Base-by-base conservation (phyloP, 2,329 filamentous ascomycete species). In the Colletotrichum lini region DNA sequence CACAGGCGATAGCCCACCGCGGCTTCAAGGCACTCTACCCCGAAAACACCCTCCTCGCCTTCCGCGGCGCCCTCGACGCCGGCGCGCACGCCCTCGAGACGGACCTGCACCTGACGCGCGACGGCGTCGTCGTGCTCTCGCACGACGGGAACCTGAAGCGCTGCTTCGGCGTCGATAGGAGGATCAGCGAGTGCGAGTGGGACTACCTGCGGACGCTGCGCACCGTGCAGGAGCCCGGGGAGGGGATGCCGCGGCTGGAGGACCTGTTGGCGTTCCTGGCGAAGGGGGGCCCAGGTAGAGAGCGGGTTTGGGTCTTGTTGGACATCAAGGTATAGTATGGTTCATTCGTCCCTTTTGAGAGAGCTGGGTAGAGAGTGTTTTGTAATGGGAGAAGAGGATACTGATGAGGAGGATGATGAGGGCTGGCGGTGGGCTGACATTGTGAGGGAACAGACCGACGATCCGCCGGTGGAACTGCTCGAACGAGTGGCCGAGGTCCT, bases 1-100 rank as follows among this genome's bases (percentile, higher is more conserved):
- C 94, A 1, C 92, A 94, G 79, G 88, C 90, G 66, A 94, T 96
- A 73, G 93, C 92, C 1, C 94, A 96, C 83, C 87, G 94, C 68
- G 94, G 94, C 54, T 94, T 92, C 86, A 96, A 94, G 79, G 90
- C 91, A 0, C 86, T 87, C 62, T 93, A 88, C 75, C 94, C 96
- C 0, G 96, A 98, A 81, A 98, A 98, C 82, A 93, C 93, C 2
- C 90, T 98, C 87, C 88, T 86, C 18, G 93, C 93, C 9, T 97
- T 98, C 82, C 84, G 84, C 68, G 92, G 88, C 38, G 95, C 95
- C 1, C 87, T 96, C 2, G 84, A 90, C 42, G 91, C 90, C 21
- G 94, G 94, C 23, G 90, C 93, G 0, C 90, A 97, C 76, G 96
- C 93, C 0, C 84, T 98, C 38, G 96, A 98, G 83, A 97, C 94